These are phyloP conservation scores for Aethionema arabicum DNA, from an alignment of 345 rosid genomes.

Conservation along the genomic window DNA sequence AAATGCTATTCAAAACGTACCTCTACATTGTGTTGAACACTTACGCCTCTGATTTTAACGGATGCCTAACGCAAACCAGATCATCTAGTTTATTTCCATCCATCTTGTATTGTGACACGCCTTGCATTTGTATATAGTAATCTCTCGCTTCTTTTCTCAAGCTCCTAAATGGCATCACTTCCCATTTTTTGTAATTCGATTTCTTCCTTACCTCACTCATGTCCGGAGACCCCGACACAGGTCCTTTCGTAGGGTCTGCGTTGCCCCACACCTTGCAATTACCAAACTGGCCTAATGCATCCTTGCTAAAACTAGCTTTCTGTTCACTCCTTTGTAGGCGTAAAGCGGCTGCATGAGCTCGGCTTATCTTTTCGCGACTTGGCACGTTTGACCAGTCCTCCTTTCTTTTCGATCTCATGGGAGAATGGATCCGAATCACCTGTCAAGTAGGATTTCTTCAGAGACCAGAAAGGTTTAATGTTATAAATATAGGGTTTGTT, in stretches of 20 bases:
- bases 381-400: slow-evolving; percentile 91
- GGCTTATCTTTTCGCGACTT: slow-evolving; percentile 63
- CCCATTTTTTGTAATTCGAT: slow-evolving; percentile 92
- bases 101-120: slow-evolving; percentile 87
- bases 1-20: slow-evolving; percentile 1
- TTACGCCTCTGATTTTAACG: slow-evolving; percentile 38
- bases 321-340: slow-evolving; percentile 58
- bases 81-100: slow-evolving; percentile 95
- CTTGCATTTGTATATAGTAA: slow-evolving; percentile 71
- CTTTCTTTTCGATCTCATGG: slow-evolving; percentile 74
- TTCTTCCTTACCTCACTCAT: slow-evolving; percentile 69
- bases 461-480: slow-evolving; percentile 11
- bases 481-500: not conserved
- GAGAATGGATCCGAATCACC: slow-evolving; percentile 96
- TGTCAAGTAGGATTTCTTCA: slow-evolving; percentile 32
- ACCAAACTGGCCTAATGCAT: slow-evolving; percentile 62
- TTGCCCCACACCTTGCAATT: slow-evolving; percentile 93
- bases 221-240: slow-evolving; percentile 77
- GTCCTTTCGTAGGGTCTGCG: slow-evolving; percentile 55
- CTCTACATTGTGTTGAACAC: slow-evolving; percentile 13
- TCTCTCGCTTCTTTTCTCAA: slow-evolving; percentile 87
- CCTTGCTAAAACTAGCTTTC: slow-evolving; percentile 35
- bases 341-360: slow-evolving; percentile 80
- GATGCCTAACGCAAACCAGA: slow-evolving; percentile 79
- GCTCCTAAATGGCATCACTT: slow-evolving; percentile 68